These are phyloP conservation scores for Suillus placidus DNA, from an alignment of 768 basidiomycete species.

Conservation along the genomic window DNA sequence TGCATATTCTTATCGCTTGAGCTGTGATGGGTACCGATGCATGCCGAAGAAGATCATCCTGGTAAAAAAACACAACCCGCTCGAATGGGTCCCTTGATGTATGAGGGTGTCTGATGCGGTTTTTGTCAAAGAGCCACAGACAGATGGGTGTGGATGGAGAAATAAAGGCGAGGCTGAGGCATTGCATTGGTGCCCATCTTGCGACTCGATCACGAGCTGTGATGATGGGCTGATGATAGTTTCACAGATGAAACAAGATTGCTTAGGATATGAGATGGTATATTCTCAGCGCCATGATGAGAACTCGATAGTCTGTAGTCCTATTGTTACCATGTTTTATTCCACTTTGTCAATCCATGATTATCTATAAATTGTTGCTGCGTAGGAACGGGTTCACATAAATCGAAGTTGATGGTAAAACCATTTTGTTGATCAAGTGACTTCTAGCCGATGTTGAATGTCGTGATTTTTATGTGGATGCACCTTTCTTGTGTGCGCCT, in stretches of 20 bases:
- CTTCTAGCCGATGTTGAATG: slow-evolving; percentile 11
- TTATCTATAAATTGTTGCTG: neutral
- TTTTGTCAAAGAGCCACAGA: slow-evolving; percentile 30
- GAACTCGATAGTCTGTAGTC: neutral
- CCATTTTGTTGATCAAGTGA: slow-evolving; percentile 6
- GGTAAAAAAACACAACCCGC: slow-evolving; percentile 86
- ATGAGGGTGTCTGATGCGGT: slow-evolving; percentile 33
- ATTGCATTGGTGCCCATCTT: slow-evolving; percentile 14
- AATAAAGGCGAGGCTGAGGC: slow-evolving; percentile 90
- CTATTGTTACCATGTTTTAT: neutral
- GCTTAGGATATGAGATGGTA: neutral
- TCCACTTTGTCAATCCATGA: neutral
- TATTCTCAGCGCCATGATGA: neutral
- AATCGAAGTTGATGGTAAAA: neutral
- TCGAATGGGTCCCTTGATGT: slow-evolving; percentile 38
- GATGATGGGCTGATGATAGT: neutral
- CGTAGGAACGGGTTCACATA: neutral
- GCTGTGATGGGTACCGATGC: slow-evolving; percentile 14
- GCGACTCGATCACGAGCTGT: neutral
- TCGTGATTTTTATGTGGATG: slow-evolving; percentile 11
- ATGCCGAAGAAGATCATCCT: slow-evolving; percentile 79
- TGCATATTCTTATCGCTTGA: neutral
- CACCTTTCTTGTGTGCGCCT: slow-evolving; percentile 11
- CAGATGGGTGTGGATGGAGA: slow-evolving; percentile 75
- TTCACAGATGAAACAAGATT: slow-evolving; percentile 1